Evolutionary conservation across 1,284 basidiomycete species (phyloP).

Genomic region (Ustilago lituana): DNA sequence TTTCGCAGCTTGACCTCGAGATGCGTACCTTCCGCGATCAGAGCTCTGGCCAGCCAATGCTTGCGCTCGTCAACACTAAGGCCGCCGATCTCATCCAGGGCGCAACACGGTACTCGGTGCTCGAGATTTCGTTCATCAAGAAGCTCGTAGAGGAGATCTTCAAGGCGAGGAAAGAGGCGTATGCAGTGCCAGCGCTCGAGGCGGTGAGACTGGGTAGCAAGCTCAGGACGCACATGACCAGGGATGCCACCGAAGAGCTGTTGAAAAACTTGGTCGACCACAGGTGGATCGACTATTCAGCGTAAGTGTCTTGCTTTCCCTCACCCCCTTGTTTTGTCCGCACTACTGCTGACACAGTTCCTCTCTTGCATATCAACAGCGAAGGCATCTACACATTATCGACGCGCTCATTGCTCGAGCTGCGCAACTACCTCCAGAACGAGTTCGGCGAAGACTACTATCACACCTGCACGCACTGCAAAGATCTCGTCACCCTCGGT

Average conservation of each 20-base stretch:
- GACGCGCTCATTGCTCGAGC: slow-evolving; percentile 78
- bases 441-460: slow-evolving; percentile 74
- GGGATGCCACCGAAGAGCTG: slow-evolving; percentile 78
- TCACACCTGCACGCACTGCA: slow-evolving; percentile 79
- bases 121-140: slow-evolving; percentile 56
- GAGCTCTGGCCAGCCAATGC: slow-evolving; percentile 15
- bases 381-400: slow-evolving; percentile 79
- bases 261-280: slow-evolving; percentile 81
- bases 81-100: slow-evolving; percentile 50
- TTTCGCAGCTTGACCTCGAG: slow-evolving; percentile 51
- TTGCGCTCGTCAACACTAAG: slow-evolving; percentile 60
- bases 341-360: too few species aligned
- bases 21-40: slow-evolving; percentile 52
- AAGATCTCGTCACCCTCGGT: slow-evolving; percentile 71
- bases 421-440: slow-evolving; percentile 77
- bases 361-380: background rate
- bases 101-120: slow-evolving; percentile 55
- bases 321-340: background rate
- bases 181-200: slow-evolving; percentile 78
- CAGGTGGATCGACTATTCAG: slow-evolving; percentile 81
- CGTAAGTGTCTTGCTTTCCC: slow-evolving; percentile 70
- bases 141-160: slow-evolving; percentile 79
- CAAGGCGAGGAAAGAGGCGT: slow-evolving; percentile 78
- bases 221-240: slow-evolving; percentile 75
- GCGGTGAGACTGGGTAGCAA: slow-evolving; percentile 73